Conservation (phyloP, 257 asterid species). For the Capsicum baccatum region DNA sequence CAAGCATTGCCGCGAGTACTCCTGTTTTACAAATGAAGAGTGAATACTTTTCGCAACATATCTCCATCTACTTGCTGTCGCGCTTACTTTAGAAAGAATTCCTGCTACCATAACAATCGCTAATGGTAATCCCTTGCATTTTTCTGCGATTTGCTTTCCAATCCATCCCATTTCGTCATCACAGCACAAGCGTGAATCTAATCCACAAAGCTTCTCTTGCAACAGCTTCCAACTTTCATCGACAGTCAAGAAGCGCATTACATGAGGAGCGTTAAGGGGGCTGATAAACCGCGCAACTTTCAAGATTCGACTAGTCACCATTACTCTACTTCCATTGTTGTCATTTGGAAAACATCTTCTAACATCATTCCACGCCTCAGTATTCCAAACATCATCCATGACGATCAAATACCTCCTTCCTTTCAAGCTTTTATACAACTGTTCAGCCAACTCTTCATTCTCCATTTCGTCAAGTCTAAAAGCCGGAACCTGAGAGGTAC, state of each 20-base stretch:
- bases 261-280: slow-evolving; percentile 25
- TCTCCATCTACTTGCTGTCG: slow-evolving; percentile 34
- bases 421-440: slow-evolving; percentile 36
- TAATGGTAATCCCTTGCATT: slow-evolving; percentile 47
- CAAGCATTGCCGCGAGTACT: neutral
- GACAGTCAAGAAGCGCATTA: slow-evolving; percentile 29
- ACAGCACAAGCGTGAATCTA: neutral
- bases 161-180: slow-evolving; percentile 32
- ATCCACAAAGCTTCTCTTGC: slow-evolving; percentile 32
- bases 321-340: slow-evolving; percentile 39
- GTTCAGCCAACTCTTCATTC: slow-evolving; percentile 35
- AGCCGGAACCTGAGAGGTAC: neutral
- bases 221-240: slow-evolving; percentile 44
- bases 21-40: slow-evolving; percentile 24
- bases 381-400: slow-evolving; percentile 43
- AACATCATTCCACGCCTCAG: slow-evolving; percentile 35
- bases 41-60: slow-evolving; percentile 28
- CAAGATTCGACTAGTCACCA: slow-evolving; percentile 38
- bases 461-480: slow-evolving; percentile 27
- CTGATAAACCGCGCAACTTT: slow-evolving; percentile 33
- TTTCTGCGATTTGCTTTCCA: slow-evolving; percentile 37
- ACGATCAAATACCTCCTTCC: slow-evolving; percentile 43
- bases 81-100: slow-evolving; percentile 32
- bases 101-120: slow-evolving; percentile 45
- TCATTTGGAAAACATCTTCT: slow-evolving; percentile 41